Evolutionary conservation across 345 rosid species (phyloP).

Genomic region (Combretum micranthum): DNA sequence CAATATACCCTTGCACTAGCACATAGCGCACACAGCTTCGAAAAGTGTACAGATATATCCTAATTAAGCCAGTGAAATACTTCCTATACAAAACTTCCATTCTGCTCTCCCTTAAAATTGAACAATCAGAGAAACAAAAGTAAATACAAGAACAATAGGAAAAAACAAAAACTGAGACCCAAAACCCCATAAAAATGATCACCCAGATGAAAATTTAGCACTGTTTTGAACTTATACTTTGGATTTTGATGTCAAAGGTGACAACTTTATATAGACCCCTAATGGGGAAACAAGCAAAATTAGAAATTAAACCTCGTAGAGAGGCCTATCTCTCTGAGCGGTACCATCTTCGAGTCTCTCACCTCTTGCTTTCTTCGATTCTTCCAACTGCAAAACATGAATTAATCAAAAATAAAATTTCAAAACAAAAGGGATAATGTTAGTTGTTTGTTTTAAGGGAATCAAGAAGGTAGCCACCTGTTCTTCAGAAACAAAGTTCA

Average conservation of each 20-base stretch:
- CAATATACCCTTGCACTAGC: no score
- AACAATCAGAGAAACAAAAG: no score
- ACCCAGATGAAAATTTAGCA: no score
- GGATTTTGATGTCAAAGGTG: not conserved
- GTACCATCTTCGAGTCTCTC: constrained; percentile 93
- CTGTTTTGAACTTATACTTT: no score
- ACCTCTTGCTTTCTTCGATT: constrained; percentile 85
- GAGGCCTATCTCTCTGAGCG: constrained; percentile 84
- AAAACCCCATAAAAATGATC: no score
- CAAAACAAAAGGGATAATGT: not conserved
- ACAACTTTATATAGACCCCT: not conserved
- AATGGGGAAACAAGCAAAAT: not conserved
- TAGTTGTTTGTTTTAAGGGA: not conserved
- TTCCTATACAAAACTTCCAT: no score
- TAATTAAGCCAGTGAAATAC: no score
- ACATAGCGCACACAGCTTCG: no score
- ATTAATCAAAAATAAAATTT: not conserved
- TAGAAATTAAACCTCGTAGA: constrained; percentile 48
- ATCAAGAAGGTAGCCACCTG: constrained; percentile 37
- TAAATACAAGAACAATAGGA: no score
- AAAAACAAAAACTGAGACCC: no score
- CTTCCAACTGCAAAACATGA: constrained; percentile 46
- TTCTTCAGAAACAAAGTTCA: constrained; percentile 84
- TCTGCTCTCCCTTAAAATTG: no score
- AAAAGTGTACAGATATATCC: no score